Evolutionary conservation across 2,329 filamentous ascomycete genomes (phyloP), one percentile per base, ranked within the genome.

Genomic region (Alternaria tenuissima): DNA sequence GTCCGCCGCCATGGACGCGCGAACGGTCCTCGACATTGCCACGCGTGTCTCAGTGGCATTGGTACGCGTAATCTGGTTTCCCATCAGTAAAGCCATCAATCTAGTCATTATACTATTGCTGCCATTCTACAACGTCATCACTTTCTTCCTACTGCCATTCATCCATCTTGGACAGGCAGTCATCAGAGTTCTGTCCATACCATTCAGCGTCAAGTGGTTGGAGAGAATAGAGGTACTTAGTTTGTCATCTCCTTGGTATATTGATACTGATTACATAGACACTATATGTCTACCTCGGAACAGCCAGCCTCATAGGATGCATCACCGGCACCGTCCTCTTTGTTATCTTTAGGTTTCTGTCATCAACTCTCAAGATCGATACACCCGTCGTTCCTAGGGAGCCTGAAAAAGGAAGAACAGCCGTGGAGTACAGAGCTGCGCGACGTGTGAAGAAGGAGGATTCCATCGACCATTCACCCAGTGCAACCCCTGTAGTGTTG

Each of bases 271-370:
- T n/a, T 24, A 20, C 3, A 9, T 65, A 84, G 81, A 81, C 80
- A 7, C 68, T 84, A 43, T 84, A 82, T 71, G 84, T 85, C 70
- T 89, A 84, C 70, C 82, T 93, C 47, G 88, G 88, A 49, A 84
- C 88, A 24, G 92, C 91, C 7, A 84, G 86, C 32, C 77, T 91
- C 18, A 82, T 92, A 53, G 92, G 92, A n/a, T 79, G 89, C 53
- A 52, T 87, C 11, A 81, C 88, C 28, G 91, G 91, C 52, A 76
- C 88, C 52, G 65, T 86, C 18, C 76, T 93, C 43, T 84, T 87
- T 70, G 78, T 87, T 54, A 81, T 83, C 18, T 89, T 88, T 59
- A 81, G 80, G 57, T 71, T 85, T 58, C 75, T 91, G 53, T 82
- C 85, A 5, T 81, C 86, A 1, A 67, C 83, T 2, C 72, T 85